Evolutionary conservation across 371 early-diverging fungal species (phyloP).

Genomic region (Haplosporangium sp.): DNA sequence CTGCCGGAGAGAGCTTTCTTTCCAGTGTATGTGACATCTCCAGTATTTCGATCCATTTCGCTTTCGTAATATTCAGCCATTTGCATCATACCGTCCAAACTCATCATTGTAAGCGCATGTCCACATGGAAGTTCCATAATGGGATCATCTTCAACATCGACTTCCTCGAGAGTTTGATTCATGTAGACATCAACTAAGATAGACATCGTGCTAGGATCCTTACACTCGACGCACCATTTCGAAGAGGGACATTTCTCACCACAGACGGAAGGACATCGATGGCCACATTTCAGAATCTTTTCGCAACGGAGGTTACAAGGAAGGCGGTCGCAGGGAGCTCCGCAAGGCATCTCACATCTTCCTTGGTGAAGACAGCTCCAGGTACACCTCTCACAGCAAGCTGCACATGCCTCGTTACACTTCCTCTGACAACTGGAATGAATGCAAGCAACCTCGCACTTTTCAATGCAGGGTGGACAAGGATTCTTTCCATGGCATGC

Average conservation of each 20-base stretch:
- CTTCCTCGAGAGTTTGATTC: constrained; percentile 47
- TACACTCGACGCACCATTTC: constrained; percentile 58
- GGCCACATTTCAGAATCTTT: constrained; percentile 59
- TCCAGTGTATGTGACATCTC: constrained; percentile 2
- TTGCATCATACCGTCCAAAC: constrained; percentile 59
- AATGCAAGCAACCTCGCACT: constrained; percentile 54
- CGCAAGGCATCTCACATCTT: constrained; percentile 60
- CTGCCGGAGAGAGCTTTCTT: constrained; percentile 24
- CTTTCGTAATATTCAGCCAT: constrained; percentile 53
- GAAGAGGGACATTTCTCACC: constrained; percentile 62
- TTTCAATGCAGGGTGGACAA: constrained; percentile 59
- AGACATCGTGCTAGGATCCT: constrained; percentile 19
- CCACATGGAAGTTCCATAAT: constrained; percentile 59
- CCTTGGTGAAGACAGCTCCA: constrained; percentile 65
- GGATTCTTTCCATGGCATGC: constrained; percentile 40
- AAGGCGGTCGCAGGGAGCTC: constrained; percentile 64
- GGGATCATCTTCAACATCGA: constrained; percentile 58
- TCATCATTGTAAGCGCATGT: constrained; percentile 59
- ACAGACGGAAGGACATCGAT: constrained; percentile 65
- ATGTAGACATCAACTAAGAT: constrained; percentile 57
- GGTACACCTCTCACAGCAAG: constrained; percentile 59
- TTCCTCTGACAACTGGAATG: constrained; percentile 55
- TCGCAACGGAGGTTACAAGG: constrained; percentile 66
- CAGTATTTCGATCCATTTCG: background rate
- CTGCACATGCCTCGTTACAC: constrained; percentile 57